Evolutionary conservation across 2,329 filamentous ascomycete genomes (phyloP).

Genomic region (Knufia petricola): DNA sequence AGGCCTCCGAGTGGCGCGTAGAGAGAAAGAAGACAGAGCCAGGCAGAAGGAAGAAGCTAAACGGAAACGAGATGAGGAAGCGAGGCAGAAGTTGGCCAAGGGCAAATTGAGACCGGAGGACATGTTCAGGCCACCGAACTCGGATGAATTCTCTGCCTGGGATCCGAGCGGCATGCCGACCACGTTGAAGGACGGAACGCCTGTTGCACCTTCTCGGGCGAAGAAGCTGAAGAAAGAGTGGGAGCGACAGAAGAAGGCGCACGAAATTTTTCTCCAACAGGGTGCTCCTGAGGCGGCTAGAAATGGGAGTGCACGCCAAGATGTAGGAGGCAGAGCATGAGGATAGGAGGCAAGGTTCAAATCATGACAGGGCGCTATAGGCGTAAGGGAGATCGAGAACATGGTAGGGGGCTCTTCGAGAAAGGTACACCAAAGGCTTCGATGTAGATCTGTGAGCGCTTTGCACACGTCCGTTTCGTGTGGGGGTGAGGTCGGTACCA

Average conservation of each 20-base stretch:
- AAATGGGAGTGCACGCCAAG: background rate
- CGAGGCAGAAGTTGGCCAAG: slow-evolving; percentile 43
- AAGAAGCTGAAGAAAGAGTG: slow-evolving; percentile 86
- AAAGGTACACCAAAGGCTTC: too few relatives aligned
- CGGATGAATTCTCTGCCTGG: slow-evolving; percentile 62
- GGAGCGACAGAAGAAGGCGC: slow-evolving; percentile 79
- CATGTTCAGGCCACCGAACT: slow-evolving; percentile 46
- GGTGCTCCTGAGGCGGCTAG: slow-evolving; percentile 12
- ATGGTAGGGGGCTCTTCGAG: too few relatives aligned
- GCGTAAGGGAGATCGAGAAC: too few relatives aligned
- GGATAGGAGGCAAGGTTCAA: too few relatives aligned
- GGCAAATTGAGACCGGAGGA: slow-evolving; percentile 48
- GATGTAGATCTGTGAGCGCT: too few relatives aligned
- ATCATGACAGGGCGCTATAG: too few relatives aligned
- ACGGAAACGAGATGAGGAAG: slow-evolving; percentile 48
- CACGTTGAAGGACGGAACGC: slow-evolving; percentile 65
- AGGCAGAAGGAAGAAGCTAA: slow-evolving; percentile 44
- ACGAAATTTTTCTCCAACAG: slow-evolving; percentile 54
- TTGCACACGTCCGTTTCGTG: too few relatives aligned
- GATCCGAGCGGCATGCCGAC: slow-evolving; percentile 73
- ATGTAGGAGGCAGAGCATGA: too few relatives aligned
- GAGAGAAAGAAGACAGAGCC: slow-evolving; percentile 43
- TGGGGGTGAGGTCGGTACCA: too few relatives aligned
- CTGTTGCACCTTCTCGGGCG: slow-evolving; percentile 65
- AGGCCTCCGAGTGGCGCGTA: slow-evolving; percentile 45